A percentile compares a stretch with the other conserved stretches of the same genome.
These are phyloP conservation scores for Rhodocollybia butyracea DNA, from an alignment of 768 basidiomycete species.

Conservation along the genomic window DNA sequence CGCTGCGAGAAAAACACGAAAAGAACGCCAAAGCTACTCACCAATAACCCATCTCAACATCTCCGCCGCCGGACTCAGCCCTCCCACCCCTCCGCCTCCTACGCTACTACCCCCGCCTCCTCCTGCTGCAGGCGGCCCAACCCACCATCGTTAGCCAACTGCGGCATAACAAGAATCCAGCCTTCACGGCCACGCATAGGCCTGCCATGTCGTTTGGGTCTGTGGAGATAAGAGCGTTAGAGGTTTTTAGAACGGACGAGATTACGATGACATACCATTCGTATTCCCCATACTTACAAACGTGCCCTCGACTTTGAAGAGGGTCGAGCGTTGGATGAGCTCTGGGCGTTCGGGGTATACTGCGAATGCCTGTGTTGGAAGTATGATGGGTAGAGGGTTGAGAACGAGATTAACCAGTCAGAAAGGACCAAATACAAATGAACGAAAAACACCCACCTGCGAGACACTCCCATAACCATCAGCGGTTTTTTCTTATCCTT, in stretches of 20 bases:
- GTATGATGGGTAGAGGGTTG: neutral
- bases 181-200: constrained; percentile 71
- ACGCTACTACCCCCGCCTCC: too few relatives aligned
- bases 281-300: too few relatives aligned
- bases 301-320: constrained; percentile 89
- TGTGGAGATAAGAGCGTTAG: neutral
- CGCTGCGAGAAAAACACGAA: neutral
- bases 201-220: constrained; percentile 64
- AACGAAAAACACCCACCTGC: neutral
- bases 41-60: constrained; percentile 92
- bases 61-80: constrained; percentile 64
- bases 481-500: constrained; percentile 74
- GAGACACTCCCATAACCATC: constrained; percentile 66
- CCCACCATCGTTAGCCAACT: too few relatives aligned
- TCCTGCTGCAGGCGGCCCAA: too few relatives aligned
- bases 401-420: neutral
- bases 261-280: too few relatives aligned
- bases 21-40: constrained; percentile 31
- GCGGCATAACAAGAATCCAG: constrained; percentile 91
- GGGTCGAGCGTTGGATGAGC: constrained; percentile 80
- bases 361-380: constrained; percentile 69
- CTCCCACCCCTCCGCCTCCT: constrained; percentile 34
- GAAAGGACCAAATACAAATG: neutral
- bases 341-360: constrained; percentile 97
- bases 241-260: neutral